These are phyloP conservation scores for Akanthomyces dipterigenus DNA, from an alignment of 2,329 filamentous ascomycete species.

Conservation along the genomic window DNA sequence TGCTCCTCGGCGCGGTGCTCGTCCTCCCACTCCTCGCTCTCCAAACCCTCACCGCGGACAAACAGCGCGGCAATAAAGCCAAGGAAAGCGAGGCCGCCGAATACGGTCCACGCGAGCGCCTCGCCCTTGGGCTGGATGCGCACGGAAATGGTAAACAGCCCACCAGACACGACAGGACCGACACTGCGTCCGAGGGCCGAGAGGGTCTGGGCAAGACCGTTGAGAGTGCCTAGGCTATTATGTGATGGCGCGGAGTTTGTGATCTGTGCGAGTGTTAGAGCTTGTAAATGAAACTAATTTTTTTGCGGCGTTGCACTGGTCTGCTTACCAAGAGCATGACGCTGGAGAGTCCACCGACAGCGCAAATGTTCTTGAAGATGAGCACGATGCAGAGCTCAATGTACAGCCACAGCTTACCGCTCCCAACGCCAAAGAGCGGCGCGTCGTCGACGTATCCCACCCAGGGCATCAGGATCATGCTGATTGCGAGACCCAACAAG, in stretches of 20 bases:
- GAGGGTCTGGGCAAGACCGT: constrained; percentile 89
- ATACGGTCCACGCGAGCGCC: constrained; percentile 77
- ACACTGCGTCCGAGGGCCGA: constrained; percentile 84
- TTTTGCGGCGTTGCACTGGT: no score
- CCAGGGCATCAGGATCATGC: constrained; percentile 84
- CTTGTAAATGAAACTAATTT: not conserved
- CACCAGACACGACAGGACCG: constrained; percentile 82
- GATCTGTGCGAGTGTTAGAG: constrained; percentile 49
- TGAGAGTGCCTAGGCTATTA: constrained; percentile 79
- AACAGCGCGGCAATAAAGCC: constrained; percentile 76
- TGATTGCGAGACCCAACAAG: constrained; percentile 70
- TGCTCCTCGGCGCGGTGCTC: constrained; percentile 1
- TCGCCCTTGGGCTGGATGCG: constrained; percentile 74
- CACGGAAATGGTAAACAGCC: constrained; percentile 73
- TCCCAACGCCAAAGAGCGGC: constrained; percentile 50
- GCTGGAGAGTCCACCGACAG: constrained; percentile 83
- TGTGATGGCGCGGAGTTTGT: constrained; percentile 88
- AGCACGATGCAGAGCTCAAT: constrained; percentile 73
- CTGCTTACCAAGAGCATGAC: constrained; percentile 74
- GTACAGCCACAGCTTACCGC: constrained; percentile 66
- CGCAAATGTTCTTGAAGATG: constrained; percentile 82
- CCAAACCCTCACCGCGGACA: constrained; percentile 58
- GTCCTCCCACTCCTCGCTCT: constrained; percentile 49
- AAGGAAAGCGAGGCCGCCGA: constrained; percentile 72
- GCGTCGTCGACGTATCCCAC: constrained; percentile 67